A percentile compares a stretch with the other conserved stretches of the same genome.
Conservation (phyloP, 2,329 filamentous ascomycete genomes). For the Fusarium pilosicola region DNA sequence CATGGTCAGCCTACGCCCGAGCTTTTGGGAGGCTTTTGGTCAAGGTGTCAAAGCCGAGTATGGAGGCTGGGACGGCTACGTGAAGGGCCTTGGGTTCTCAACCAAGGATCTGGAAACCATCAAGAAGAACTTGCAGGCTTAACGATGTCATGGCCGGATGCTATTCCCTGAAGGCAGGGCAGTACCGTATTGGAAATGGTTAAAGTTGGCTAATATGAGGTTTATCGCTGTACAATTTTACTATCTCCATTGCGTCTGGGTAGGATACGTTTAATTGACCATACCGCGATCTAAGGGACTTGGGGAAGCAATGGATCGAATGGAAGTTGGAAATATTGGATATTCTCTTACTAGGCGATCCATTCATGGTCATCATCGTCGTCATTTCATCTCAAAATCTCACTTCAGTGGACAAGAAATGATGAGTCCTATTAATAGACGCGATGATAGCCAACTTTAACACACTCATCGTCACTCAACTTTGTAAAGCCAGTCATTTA, state of each 20-base stretch:
- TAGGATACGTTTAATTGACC: neutral
- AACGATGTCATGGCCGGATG: neutral
- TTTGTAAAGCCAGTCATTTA: neutral
- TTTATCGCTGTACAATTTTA: neutral
- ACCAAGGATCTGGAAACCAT: slow-evolving; percentile 58
- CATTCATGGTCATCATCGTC: neutral
- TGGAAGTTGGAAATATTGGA: neutral
- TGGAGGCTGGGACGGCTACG: slow-evolving; percentile 62
- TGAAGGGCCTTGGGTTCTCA: slow-evolving; percentile 58
- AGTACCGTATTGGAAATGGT: neutral
- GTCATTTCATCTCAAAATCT: neutral
- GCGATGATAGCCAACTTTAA: neutral
- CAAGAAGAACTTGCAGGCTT: slow-evolving; percentile 55
- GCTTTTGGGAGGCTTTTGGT: slow-evolving; percentile 59
- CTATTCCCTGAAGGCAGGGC: neutral
- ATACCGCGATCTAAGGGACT: neutral
- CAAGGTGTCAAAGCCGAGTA: slow-evolving; percentile 55
- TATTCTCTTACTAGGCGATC: neutral
- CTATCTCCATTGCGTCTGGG: neutral
- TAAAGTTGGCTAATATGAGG: neutral
- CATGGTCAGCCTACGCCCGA: slow-evolving; percentile 55
- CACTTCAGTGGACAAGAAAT: neutral
- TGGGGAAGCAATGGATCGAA: neutral
- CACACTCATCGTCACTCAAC: neutral
- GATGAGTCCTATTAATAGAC: neutral